phyloP scores from a whole-genome alignment of 176 grass and related monocot genomes.

The Phoenix roebelenii region DNA sequence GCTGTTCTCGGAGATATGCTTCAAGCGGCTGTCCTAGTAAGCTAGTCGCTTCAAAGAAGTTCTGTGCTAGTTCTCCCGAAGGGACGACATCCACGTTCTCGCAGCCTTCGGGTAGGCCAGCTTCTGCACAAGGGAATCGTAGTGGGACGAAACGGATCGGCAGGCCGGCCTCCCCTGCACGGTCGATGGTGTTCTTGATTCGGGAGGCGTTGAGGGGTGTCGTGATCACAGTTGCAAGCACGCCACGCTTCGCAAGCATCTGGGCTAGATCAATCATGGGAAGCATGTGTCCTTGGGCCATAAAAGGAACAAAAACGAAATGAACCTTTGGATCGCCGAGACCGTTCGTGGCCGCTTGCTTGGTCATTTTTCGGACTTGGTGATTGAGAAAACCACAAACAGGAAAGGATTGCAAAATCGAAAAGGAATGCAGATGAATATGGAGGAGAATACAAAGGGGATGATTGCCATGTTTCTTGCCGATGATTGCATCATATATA shows the following conservation, averaged over 20 bases:
- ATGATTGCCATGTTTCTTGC: too few species aligned
- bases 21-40: conserved; percentile 31
- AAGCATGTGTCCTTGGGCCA: conserved; percentile 49
- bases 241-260: conserved; percentile 46
- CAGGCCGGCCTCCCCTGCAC: conserved; percentile 4
- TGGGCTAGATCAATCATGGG: conserved; percentile 40
- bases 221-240: conserved; percentile 36
- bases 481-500: too few species aligned
- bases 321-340: conserved; percentile 11
- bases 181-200: conserved; percentile 28
- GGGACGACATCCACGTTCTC: conserved; percentile 41
- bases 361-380: too few species aligned
- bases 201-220: conserved; percentile 28
- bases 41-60: conserved; percentile 29
- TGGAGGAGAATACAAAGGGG: too few species aligned
- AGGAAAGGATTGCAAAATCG: too few species aligned
- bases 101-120: conserved; percentile 34
- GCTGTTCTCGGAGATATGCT: neutral
- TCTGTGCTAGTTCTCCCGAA: neutral
- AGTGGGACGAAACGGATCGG: conserved; percentile 11
- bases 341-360: too few species aligned
- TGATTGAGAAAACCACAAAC: too few species aligned
- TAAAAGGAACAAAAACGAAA: conserved; percentile 38
- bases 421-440: too few species aligned
- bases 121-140: conserved; percentile 25